These are phyloP conservation scores for Lentinula detonsa DNA, from an alignment of 768 basidiomycete species.

Conservation along the genomic window DNA sequence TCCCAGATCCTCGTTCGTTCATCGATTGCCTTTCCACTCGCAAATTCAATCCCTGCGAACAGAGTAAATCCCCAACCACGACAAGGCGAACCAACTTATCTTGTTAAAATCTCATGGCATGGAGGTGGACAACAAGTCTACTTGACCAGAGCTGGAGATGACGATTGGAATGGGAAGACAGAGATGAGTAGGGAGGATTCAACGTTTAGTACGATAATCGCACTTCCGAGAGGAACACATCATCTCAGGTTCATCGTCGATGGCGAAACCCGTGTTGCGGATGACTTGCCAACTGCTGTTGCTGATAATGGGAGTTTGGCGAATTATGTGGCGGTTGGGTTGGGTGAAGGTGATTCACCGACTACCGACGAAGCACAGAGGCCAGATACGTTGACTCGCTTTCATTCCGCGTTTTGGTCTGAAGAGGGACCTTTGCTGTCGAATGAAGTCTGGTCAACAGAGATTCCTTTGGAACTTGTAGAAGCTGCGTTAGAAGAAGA, in stretches of 20 bases:
- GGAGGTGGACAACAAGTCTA: slow-evolving; percentile 58
- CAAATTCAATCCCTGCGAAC: neutral
- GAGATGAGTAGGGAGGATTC: slow-evolving; percentile 55
- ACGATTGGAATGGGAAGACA: slow-evolving; percentile 68
- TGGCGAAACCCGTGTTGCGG: slow-evolving; percentile 73
- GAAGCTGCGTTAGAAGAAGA: slow-evolving; percentile 85
- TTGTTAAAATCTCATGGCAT: slow-evolving; percentile 58
- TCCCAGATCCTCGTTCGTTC: neutral
- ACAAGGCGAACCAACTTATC: neutral
- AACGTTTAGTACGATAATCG: slow-evolving; percentile 30
- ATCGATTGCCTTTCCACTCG: neutral
- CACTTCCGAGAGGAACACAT: slow-evolving; percentile 83
- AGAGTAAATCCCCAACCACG: neutral
- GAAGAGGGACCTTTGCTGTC: neutral
- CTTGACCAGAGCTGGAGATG: slow-evolving; percentile 69
- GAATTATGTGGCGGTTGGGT: slow-evolving; percentile 77
- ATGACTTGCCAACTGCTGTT: slow-evolving; percentile 77
- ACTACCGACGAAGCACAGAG: neutral
- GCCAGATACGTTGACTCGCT: neutral
- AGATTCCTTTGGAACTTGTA: slow-evolving; percentile 72
- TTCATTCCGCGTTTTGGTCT: neutral
- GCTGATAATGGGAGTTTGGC: slow-evolving; percentile 93
- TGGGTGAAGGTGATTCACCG: neutral
- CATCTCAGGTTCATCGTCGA: slow-evolving; percentile 95
- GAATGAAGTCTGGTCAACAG: slow-evolving; percentile 58